Percentiles rank a stretch among this genome's conserved stretches.
phyloP scores from a whole-genome alignment of 805 yeast species.

The Candida ovalis region DNA sequence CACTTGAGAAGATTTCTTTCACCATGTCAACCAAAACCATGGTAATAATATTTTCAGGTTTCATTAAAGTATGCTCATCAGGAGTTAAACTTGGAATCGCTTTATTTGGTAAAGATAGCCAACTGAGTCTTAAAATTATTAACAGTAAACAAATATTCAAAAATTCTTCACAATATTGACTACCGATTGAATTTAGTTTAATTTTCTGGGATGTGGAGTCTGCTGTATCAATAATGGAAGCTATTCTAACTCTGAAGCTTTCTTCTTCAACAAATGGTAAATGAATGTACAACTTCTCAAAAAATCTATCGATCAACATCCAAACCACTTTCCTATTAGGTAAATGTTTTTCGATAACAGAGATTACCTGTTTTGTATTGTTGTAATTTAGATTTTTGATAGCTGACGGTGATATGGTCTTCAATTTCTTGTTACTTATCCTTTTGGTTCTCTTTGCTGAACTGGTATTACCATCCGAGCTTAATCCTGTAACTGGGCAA shows the following conservation, averaged over 20 bases:
- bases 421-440: slow-evolving; percentile 18
- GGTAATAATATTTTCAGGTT: slow-evolving; percentile 39
- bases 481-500: slow-evolving; percentile 22
- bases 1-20: slow-evolving; percentile 40
- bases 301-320: slow-evolving; percentile 55
- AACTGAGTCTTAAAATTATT: slow-evolving; percentile 49
- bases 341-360: slow-evolving; percentile 41
- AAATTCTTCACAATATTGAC: slow-evolving; percentile 39
- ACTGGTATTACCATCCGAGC: slow-evolving; percentile 2
- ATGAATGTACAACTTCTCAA: slow-evolving; percentile 55
- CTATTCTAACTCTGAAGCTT: slow-evolving; percentile 40
- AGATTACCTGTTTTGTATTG: slow-evolving; percentile 36
- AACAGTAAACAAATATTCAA: slow-evolving; percentile 49
- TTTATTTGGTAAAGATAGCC: slow-evolving; percentile 49
- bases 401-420: slow-evolving; percentile 30
- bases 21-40: slow-evolving; percentile 42
- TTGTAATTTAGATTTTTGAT: slow-evolving; percentile 36
- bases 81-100: slow-evolving; percentile 28
- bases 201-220: slow-evolving; percentile 32
- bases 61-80: slow-evolving; percentile 32
- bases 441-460: slow-evolving; percentile 13
- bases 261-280: slow-evolving; percentile 65
- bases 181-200: slow-evolving; percentile 27
- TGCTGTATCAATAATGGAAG: slow-evolving; percentile 42
- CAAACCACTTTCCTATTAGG: slow-evolving; percentile 56